Evolutionary conservation across 2,329 filamentous ascomycete genomes (phyloP), one percentile per base, ranked within the genome.

Genomic region (Apiospora marii): DNA sequence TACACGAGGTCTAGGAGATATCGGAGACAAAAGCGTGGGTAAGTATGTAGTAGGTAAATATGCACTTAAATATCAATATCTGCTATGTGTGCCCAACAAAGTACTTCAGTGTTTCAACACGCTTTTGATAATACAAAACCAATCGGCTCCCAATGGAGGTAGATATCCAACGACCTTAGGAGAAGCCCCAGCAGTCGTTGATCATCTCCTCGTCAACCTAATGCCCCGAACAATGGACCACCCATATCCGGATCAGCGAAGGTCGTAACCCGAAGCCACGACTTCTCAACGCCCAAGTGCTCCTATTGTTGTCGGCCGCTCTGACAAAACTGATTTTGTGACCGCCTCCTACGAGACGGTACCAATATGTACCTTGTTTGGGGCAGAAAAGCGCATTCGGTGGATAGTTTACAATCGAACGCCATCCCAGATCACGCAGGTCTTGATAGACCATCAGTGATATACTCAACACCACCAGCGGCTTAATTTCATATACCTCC

Each of bases 61-160:
- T n/a, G 58, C 58, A 41, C 19, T 64, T 5, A 64, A 64, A 64
- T 37, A 19, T 13, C 19, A 41, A 41, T n/a, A 68, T 44, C n/a
- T 46, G 67, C 67, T 68, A 30, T 46, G 44, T 68, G n/a, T 68
- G 67, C 41, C 41, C 67, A 44, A 68, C 46, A 46, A 46, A 34
- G n/a, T 68, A 44, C 41, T 37, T 37, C n/a, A 27, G 30, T 68
- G 34, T 64, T 61, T 24, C 13, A 64, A 41, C 34, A n/a, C 67
- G 41, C 67, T 68, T 68, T 68, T 46, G 67, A 68, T 68, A 68
- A 14, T 68, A 68, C 67, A 68, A 44, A 68, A 44, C 67, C 41
- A 68, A 68, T 24, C 27, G 27, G 44, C 44, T 48, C 67, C 67
- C 44, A 46, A 46, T 16, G 27, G 41, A 68, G 58, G 6, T 14